A percentile compares a stretch with the other conserved stretches of the same genome.
These are phyloP conservation scores for Fusarium mundagurra DNA, from an alignment of 2,329 filamentous ascomycete genomes.

Conservation along the genomic window DNA sequence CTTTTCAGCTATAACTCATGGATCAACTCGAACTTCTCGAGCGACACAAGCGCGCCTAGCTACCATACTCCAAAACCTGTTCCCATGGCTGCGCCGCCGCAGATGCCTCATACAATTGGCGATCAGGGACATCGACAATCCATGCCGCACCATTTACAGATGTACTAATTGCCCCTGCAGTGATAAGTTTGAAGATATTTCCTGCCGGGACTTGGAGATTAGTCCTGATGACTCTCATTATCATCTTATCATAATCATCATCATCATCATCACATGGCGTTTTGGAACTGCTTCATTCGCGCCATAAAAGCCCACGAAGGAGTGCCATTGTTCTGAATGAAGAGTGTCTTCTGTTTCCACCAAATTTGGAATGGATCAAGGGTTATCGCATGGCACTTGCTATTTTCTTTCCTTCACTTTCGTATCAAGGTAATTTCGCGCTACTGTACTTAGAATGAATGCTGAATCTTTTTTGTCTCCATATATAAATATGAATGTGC, in stretches of 20 bases:
- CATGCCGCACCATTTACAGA: slow-evolving; percentile 37
- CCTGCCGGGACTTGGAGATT: neutral
- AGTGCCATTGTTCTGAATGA: slow-evolving; percentile 2
- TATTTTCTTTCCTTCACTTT: neutral
- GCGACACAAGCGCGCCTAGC: slow-evolving; percentile 45
- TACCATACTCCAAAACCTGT: slow-evolving; percentile 36
- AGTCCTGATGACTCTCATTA: slow-evolving; percentile 24
- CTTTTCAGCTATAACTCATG: slow-evolving; percentile 50
- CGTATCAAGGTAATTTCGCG: neutral
- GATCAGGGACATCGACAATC: slow-evolving; percentile 34
- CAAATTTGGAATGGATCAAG: neutral
- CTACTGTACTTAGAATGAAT: neutral
- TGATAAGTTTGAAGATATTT: neutral
- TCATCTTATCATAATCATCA: slow-evolving; percentile 12
- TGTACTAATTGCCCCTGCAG: slow-evolving; percentile 29
- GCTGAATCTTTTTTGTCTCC: neutral
- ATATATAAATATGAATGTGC: neutral
- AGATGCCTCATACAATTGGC: slow-evolving; percentile 31
- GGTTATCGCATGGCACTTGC: neutral
- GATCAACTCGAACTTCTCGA: slow-evolving; percentile 55
- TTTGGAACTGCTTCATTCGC: slow-evolving; percentile 21
- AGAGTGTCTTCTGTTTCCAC: neutral
- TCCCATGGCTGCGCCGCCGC: slow-evolving; percentile 37
- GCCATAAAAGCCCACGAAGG: neutral
- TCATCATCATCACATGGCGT: slow-evolving; percentile 35